Evolutionary conservation across 1,284 basidiomycete species (phyloP).

Genomic region (Cryptococcus sp.): DNA sequence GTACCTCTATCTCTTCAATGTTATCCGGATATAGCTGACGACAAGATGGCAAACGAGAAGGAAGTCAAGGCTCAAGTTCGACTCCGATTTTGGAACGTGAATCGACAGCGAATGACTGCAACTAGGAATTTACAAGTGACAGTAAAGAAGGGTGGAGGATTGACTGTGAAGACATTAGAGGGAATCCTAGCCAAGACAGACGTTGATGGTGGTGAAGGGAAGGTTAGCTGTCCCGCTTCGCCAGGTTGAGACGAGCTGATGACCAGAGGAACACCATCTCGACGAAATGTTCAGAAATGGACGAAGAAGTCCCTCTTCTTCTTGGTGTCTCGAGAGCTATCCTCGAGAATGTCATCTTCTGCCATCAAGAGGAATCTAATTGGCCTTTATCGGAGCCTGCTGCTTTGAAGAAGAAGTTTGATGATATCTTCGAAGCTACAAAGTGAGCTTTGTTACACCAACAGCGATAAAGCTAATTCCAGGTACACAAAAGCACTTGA

Average conservation of each 20-base stretch:
- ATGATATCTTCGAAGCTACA: conserved; percentile 99
- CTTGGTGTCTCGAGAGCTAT: conserved; percentile 97
- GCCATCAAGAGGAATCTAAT: conserved; percentile 98
- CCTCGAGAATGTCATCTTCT: conserved; percentile 98
- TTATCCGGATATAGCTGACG: background rate
- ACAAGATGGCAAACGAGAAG: conserved; percentile 88
- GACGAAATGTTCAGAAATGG: conserved; percentile 95
- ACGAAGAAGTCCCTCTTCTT: conserved; percentile 82
- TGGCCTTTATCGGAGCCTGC: conserved; percentile 95
- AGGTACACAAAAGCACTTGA: conserved; percentile 97
- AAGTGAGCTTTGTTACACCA: conserved; percentile 54
- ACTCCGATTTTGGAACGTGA: conserved; percentile 85
- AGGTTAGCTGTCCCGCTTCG: conserved; percentile 53
- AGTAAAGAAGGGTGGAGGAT: conserved; percentile 75
- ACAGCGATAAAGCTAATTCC: background rate
- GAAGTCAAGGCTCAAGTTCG: conserved; percentile 98
- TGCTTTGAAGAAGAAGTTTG: conserved; percentile 94
- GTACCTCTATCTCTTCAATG: conserved; percentile 24
- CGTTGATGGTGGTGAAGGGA: conserved; percentile 63
- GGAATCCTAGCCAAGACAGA: conserved; percentile 76
- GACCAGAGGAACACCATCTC: conserved; percentile 77
- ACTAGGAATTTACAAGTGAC: conserved; percentile 90
- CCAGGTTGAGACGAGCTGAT: conserved; percentile 2
- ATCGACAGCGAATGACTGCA: conserved; percentile 83
- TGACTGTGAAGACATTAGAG: conserved; percentile 98